These are phyloP conservation scores for Westerdykella sp. DNA, from an alignment of 2,329 filamentous ascomycete genomes.

Conservation along the genomic window DNA sequence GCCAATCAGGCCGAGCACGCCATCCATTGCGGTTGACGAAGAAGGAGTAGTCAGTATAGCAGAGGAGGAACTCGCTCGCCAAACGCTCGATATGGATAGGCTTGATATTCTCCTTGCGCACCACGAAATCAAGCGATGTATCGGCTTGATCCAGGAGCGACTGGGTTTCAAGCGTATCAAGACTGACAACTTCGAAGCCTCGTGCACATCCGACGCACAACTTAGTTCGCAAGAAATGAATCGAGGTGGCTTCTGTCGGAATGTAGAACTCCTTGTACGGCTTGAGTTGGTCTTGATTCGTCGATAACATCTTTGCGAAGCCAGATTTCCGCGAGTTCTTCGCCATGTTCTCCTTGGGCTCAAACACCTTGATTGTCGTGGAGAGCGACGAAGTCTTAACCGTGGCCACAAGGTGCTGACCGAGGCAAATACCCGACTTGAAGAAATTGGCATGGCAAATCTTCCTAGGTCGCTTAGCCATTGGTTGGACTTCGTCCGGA, in stretches of 20 bases:
- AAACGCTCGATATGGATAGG: conserved; percentile 96
- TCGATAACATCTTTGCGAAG: conserved; percentile 90
- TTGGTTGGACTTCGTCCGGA: conserved; percentile 64
- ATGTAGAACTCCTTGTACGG: conserved; percentile 89
- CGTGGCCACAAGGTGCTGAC: conserved; percentile 89
- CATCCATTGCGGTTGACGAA: conserved; percentile 98
- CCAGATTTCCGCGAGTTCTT: conserved; percentile 95
- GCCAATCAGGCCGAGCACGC: conserved; percentile 93
- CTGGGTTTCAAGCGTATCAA: conserved; percentile 97
- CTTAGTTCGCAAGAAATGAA: conserved; percentile 95
- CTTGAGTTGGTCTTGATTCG: conserved; percentile 88
- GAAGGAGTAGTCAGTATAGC: conserved; percentile 98
- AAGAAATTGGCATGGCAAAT: conserved; percentile 99
- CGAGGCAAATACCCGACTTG: conserved; percentile 91
- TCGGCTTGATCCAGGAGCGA: conserved; percentile 95
- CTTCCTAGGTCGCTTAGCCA: conserved; percentile 84
- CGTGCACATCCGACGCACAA: conserved; percentile 92
- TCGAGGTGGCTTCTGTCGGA: conserved; percentile 93
- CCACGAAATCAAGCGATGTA: conserved; percentile 94
- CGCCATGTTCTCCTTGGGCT: conserved; percentile 89
- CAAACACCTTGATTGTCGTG: conserved; percentile 98
- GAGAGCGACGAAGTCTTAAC: conserved; percentile 91
- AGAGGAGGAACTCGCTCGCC: conserved; percentile 93
- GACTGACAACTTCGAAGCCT: conserved; percentile 93
- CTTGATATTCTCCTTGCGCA: conserved; percentile 84